Evolutionary conservation across 345 rosid genomes (phyloP).

Genomic region (Corchorus olitorius): DNA sequence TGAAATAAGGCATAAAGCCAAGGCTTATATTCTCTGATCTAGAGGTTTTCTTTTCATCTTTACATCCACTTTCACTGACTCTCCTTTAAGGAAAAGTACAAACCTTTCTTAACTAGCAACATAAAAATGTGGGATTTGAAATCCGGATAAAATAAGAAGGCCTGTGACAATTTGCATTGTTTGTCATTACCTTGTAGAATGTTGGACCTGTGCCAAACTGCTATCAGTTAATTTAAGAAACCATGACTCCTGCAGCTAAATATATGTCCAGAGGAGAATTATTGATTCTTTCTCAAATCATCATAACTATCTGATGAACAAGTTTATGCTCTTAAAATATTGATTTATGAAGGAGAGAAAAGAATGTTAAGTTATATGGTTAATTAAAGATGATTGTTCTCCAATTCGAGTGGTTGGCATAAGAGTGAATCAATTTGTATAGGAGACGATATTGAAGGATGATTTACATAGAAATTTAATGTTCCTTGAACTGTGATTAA

Average conservation of each 20-base stretch:
- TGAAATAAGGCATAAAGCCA: neutral
- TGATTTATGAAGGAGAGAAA: neutral
- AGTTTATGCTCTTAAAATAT: neutral
- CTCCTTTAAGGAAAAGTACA: neutral
- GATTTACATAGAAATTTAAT: neutral
- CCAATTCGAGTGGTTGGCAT: neutral
- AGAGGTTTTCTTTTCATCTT: neutral
- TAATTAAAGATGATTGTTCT: constrained; percentile 1
- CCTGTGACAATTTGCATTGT: neutral
- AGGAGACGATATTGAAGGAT: neutral
- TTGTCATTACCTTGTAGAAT: neutral
- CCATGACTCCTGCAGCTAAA: neutral
- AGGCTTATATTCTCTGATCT: neutral
- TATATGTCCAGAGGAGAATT: neutral
- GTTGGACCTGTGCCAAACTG: neutral
- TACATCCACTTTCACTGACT: neutral
- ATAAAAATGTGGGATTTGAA: neutral
- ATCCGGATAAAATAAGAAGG: neutral
- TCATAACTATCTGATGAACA: neutral
- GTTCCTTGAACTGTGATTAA: neutral
- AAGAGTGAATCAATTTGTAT: neutral
- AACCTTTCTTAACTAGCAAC: neutral
- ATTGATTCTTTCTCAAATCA: neutral
- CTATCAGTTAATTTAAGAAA: neutral
- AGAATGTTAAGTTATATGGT: neutral